phyloP scores from a whole-genome alignment of 371 early-diverging fungal genomes.

The Mucor lusitanicus region DNA sequence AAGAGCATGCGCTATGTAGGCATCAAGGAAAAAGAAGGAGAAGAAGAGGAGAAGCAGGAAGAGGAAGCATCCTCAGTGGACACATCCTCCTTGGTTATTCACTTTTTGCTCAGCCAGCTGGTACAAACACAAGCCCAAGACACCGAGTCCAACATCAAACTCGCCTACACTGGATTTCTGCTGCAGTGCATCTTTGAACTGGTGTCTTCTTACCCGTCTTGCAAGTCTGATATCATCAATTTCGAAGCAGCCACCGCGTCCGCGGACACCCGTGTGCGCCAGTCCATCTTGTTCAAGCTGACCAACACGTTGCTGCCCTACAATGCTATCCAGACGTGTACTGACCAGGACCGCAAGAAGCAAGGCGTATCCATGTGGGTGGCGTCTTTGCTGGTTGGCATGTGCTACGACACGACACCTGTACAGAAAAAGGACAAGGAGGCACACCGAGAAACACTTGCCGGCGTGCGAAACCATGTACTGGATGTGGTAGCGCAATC shows the following conservation, averaged over 20 bases:
- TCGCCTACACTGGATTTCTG: conserved; percentile 77
- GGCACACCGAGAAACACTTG: conserved; percentile 30
- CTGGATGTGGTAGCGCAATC: conserved; percentile 61
- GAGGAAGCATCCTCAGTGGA: neutral
- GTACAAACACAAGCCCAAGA: neutral
- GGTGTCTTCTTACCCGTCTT: conserved; percentile 77
- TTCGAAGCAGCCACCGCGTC: neutral
- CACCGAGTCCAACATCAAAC: neutral
- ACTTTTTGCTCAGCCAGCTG: conserved; percentile 16
- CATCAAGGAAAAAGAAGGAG: neutral
- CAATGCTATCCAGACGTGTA: conserved; percentile 48
- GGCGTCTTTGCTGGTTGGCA: conserved; percentile 56
- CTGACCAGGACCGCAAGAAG: conserved; percentile 55
- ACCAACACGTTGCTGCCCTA: conserved; percentile 65
- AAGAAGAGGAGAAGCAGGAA: no score
- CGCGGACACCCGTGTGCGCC: neutral
- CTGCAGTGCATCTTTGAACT: conserved; percentile 87
- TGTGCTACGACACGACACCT: conserved; percentile 51
- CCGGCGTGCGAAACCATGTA: conserved; percentile 64
- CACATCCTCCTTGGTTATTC: conserved; percentile 9
- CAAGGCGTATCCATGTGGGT: conserved; percentile 71
- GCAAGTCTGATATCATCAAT: conserved; percentile 71
- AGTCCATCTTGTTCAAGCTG: conserved; percentile 34
- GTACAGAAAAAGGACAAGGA: conserved; percentile 40
- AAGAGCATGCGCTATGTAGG: conserved; percentile 4